Base-by-base conservation (phyloP, 495 filamentous ascomycete species). In the Lichina pygmaea region DNA sequence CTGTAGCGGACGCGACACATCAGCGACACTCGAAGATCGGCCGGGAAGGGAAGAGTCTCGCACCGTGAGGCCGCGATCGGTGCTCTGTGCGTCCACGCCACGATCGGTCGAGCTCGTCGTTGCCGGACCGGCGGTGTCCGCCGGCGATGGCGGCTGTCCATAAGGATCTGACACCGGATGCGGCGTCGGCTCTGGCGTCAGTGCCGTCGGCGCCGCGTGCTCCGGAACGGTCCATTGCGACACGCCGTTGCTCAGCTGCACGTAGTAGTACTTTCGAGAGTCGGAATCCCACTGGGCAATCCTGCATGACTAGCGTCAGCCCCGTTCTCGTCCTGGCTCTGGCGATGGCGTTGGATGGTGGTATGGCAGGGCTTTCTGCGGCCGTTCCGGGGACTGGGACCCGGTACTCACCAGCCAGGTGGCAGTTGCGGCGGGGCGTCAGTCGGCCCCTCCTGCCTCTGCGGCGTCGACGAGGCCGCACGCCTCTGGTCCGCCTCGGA, bases 221-320 rank as follows among this genome's bases (percentile, higher is more conserved):
- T 73, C 80, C 17, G 81, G 81, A 11, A 77, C 66, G 4, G 83
- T 76, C 81, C 81, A 86, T 58, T 79, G 77, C 41, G 75, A 80
- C 30, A 72, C 62, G 17, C 77, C 79, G 3, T 77, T 85, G 39
- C 75, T 68, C 36, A 80, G 63, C 51, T 84, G 76, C 33, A 86
- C 81, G 54, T 68, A 86, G 57, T 86, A 86, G 60, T 84, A 86
- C 54, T 77, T 74, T 41, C 71, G 70, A 44, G 67, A 72, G 41
- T 64, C 55, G 43, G 72, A 75, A 55, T 86, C 81, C 78, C 81
- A 85, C 58, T 86, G 81, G 15, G 81, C 76, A 49, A 85, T 78
- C 68, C 68, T 72, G 37, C 34, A 36, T 33, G 30, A 8, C 34
- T 42, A 24, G 24, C 24, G 1, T 24, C 24, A 24, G 24, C 24